phyloP scores from a whole-genome alignment of 768 basidiomycete species.

The Ephemerocybe angulata region DNA sequence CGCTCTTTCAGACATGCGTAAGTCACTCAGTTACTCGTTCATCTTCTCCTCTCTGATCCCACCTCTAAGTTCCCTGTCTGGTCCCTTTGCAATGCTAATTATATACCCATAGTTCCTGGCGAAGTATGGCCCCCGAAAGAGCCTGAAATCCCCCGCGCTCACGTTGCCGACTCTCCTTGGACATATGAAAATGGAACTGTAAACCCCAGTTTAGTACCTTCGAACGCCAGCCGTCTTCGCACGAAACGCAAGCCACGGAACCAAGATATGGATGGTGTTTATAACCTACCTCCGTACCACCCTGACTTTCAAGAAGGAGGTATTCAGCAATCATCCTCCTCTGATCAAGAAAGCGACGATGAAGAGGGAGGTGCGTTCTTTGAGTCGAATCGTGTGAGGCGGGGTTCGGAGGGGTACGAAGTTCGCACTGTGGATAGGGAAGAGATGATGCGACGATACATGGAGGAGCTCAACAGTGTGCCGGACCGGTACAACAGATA shows the following conservation, averaged over 20 bases:
- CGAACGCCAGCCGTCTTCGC: constrained; percentile 41
- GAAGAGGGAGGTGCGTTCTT: constrained; percentile 13
- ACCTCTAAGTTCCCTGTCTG: not conserved
- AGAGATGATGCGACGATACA: constrained; percentile 56
- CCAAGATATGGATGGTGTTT: constrained; percentile 8
- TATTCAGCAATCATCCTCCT: constrained; percentile 16
- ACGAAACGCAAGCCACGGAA: constrained; percentile 7
- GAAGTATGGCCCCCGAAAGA: constrained; percentile 74
- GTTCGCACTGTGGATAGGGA: constrained; percentile 60
- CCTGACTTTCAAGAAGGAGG: constrained; percentile 55
- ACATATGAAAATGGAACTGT: constrained; percentile 75
- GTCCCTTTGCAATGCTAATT: not conserved
- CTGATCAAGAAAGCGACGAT: constrained; percentile 29
- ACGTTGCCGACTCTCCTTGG: constrained; percentile 70
- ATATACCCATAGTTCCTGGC: constrained; percentile 21
- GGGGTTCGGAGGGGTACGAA: constrained; percentile 84
- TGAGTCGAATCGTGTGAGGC: constrained; percentile 36
- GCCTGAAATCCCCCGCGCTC: constrained; percentile 43
- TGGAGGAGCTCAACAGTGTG: constrained; percentile 50
- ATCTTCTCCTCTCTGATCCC: not conserved
- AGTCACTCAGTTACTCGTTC: constrained; percentile 1
- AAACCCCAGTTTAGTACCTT: constrained; percentile 73
- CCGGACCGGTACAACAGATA: constrained; percentile 66
- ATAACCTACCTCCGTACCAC: constrained; percentile 66
- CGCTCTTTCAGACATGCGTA: too few relatives aligned